Conservation (phyloP, 495 filamentous ascomycete species). For the Echria macrotheca region DNA sequence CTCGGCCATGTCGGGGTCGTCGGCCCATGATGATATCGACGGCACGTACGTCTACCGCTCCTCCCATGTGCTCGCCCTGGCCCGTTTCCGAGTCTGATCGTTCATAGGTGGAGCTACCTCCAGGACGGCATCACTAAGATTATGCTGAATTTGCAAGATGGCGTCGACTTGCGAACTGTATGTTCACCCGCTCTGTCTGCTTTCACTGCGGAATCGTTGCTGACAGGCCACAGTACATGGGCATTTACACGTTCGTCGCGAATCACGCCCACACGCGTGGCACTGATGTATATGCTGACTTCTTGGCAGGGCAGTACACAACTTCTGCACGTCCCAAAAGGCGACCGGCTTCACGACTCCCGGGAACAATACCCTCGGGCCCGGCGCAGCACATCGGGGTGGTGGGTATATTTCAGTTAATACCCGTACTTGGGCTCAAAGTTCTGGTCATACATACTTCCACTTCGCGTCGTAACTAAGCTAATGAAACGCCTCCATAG, state of each 20-base stretch:
- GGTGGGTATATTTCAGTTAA: too few relatives aligned
- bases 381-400: conserved; percentile 64
- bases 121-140: conserved; percentile 83
- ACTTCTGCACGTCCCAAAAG: conserved; percentile 99
- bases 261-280: background rate
- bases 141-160: conserved; percentile 85
- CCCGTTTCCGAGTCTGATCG: conserved; percentile 15
- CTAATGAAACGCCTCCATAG: conserved; percentile 45
- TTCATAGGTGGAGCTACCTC: conserved; percentile 75
- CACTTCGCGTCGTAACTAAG: too few relatives aligned
- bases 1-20: conserved; percentile 30
- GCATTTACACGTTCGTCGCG: conserved; percentile 78
- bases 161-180: conserved; percentile 87
- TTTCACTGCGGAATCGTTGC: too few relatives aligned
- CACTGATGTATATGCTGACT: conserved; percentile 17
- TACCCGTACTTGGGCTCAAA: too few relatives aligned
- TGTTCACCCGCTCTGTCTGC: conserved; percentile 25
- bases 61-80: background rate
- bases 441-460: too few relatives aligned
- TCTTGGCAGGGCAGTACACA: conserved; percentile 74
- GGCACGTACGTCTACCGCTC: conserved; percentile 60
- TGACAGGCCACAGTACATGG: conserved; percentile 86
- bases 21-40: conserved; percentile 71
- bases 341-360: conserved; percentile 49
- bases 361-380: conserved; percentile 28